Base-by-base conservation (phyloP, 768 basidiomycete species). In the Auriscalpium orientale region DNA sequence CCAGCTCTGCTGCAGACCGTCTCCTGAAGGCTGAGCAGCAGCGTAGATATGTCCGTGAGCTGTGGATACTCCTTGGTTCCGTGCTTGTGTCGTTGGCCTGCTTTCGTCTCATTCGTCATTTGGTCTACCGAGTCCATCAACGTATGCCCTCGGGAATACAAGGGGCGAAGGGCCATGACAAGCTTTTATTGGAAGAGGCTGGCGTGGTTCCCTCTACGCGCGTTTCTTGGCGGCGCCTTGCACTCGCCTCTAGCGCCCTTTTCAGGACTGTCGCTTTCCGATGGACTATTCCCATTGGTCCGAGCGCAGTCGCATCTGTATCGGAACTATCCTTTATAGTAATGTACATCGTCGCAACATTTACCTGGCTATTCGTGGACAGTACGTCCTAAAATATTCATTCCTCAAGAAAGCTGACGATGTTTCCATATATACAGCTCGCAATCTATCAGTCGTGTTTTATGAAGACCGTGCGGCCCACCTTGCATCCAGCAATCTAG, bases 231-330 rank as follows among this genome's bases (percentile, higher is more conserved):
- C 61, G 69, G 34, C 70, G 72, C 33, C 55, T 76, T 10, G 71
- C 73, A 0, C 57, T 62, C n/a, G 77, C 75, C 1, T 33, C 72
- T 20, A 64, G 72, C 36, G 72, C 79, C 12, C 66, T 65, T 8
- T 81, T 81, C 65, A 74, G 76, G 20, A 75, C 81, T 20, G 55
- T 76, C 18, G 74, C 75, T 8, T 83, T 82, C 62, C 77, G 82
- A 13, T 71, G 70, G 64, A 75, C 72, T 4, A 56, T 82, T 37
- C 71, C 76, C 15, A 68, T 80, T 20, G 79, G 79, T 13, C 65
- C 71, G 4, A 62, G 58, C n/a, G 55, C 68, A 46, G 56, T 71
- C 56, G 64, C 71, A 44, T 69, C 74, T 49, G 52, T 79, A 15
- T 68, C 72, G 1, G 81, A 84, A 51, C 54, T 81, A 3, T 53